Conservation (phyloP, 2,329 filamentous ascomycete genomes). For the Colletotrichum gigasporum region DNA sequence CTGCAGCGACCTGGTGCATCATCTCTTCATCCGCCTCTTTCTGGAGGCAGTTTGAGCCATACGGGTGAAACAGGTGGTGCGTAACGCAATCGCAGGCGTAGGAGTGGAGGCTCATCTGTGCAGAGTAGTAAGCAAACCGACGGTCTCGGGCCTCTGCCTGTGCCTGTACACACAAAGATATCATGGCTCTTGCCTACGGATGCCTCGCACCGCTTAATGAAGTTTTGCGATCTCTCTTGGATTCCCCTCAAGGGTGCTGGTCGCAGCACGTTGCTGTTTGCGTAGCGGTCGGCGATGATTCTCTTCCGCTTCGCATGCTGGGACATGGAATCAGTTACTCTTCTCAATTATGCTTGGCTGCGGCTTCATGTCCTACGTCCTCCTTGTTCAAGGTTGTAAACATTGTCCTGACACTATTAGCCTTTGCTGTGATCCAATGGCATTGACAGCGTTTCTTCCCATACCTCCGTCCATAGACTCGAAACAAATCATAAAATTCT, state of each 20-base stretch:
- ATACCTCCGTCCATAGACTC: constrained; percentile 64
- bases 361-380: constrained; percentile 50
- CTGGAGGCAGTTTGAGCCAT: constrained; percentile 69
- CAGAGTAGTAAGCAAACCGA: background rate
- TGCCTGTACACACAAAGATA: constrained; percentile 62
- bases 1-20: constrained; percentile 75
- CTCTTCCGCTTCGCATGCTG: constrained; percentile 72
- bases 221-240: constrained; percentile 62
- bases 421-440: background rate
- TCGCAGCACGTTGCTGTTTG: constrained; percentile 73
- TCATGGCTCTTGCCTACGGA: constrained; percentile 60
- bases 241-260: constrained; percentile 65
- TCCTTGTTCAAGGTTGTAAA: constrained; percentile 66
- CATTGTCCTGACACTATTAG: constrained; percentile 58
- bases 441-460: constrained; percentile 16
- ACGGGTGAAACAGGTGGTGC: constrained; percentile 74
- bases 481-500: constrained; percentile 70
- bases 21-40: constrained; percentile 66
- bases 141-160: constrained; percentile 5
- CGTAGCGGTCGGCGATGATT: constrained; percentile 72
- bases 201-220: constrained; percentile 61
- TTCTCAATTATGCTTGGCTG: background rate
- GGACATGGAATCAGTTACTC: background rate
- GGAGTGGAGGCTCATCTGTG: constrained; percentile 59
- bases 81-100: constrained; percentile 77